A percentile compares a stretch with the other conserved stretches of the same genome.
These are phyloP conservation scores for Aspergillus fumigatiaffinis DNA, from an alignment of 2,329 filamentous ascomycete species.

Conservation along the genomic window DNA sequence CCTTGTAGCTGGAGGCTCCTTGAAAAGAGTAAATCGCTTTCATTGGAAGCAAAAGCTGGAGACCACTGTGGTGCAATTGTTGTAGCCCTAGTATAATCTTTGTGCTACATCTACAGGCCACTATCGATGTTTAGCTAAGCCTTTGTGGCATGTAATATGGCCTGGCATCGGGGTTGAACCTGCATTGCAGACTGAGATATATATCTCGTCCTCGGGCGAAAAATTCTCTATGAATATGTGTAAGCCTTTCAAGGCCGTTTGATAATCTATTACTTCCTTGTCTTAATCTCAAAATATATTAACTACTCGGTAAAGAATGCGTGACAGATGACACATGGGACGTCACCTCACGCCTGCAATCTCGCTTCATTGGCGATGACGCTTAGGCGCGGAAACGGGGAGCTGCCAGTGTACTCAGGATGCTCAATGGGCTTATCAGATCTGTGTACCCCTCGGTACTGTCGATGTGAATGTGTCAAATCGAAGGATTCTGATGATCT, in stretches of 20 bases:
- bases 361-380: not conserved
- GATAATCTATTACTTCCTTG: not conserved
- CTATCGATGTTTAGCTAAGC: too few relatives aligned
- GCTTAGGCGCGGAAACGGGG: too few relatives aligned
- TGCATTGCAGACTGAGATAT: not conserved
- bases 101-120: too few relatives aligned
- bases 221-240: not conserved
- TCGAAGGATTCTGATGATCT: not conserved
- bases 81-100: too few relatives aligned
- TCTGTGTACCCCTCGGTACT: not conserved
- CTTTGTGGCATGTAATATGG: too few relatives aligned
- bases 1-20: not conserved
- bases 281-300: not conserved
- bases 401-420: not conserved
- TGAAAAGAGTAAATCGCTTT: too few relatives aligned
- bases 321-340: not conserved
- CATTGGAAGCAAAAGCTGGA: too few relatives aligned
- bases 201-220: not conserved
- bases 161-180: not conserved
- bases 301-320: not conserved
- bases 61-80: too few relatives aligned
- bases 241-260: not conserved
- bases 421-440: not conserved
- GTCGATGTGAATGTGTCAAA: too few relatives aligned
- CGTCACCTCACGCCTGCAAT: not conserved